A percentile compares a stretch with the other conserved stretches of the same genome.
phyloP scores from a whole-genome alignment of 371 early-diverging fungal genomes.

The Actinomortierella wolfii region DNA sequence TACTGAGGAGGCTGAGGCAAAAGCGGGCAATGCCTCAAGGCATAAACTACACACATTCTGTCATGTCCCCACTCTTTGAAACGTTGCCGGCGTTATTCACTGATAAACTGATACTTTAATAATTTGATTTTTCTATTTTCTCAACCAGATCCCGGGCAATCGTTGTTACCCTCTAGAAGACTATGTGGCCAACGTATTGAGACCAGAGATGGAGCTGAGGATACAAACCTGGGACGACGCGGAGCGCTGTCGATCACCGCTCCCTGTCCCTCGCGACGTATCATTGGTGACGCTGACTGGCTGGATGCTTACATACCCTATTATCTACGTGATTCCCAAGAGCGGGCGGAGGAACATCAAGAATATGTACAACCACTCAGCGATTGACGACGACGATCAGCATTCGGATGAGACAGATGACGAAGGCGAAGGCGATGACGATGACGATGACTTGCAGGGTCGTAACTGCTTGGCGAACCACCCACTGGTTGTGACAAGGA shows the following conservation, averaged over 20 bases:
- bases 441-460: conserved; percentile 17
- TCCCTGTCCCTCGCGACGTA: conserved; percentile 4
- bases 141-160: conserved; percentile 26
- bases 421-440: conserved; percentile 3
- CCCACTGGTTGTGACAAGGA: conserved; percentile 11
- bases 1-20: neutral
- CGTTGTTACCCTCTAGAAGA: conserved; percentile 14
- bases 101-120: neutral
- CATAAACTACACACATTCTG: neutral
- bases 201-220: conserved; percentile 13
- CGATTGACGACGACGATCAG: neutral
- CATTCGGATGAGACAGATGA: neutral
- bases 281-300: conserved; percentile 24
- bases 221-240: conserved; percentile 23
- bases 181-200: conserved; percentile 7
- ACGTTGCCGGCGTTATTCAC: too few relatives aligned
- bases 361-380: conserved; percentile 1
- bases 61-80: neutral
- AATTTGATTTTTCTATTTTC: neutral
- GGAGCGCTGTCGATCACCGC: neutral
- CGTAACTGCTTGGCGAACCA: conserved; percentile 25
- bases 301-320: conserved; percentile 31
- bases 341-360: neutral
- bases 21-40: neutral
- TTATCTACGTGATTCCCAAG: conserved; percentile 20